Base-by-base conservation (phyloP, 129 eudicot species). In the Ambrosia trifida region DNA sequence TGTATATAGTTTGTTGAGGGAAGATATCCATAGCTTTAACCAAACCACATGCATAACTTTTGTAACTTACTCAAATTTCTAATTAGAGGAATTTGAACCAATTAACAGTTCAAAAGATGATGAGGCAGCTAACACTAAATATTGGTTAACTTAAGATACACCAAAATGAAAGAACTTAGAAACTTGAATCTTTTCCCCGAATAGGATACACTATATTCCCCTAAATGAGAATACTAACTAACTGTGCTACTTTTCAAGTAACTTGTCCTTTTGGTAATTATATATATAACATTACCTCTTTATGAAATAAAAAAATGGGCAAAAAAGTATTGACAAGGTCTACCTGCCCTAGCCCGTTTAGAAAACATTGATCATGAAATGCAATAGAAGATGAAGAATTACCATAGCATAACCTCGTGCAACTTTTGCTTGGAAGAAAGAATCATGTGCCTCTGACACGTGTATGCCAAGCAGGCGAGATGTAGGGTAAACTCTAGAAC, bases 391-490 rank as follows among this genome's bases (percentile, higher is more conserved):
- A 46, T 74, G 56, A 59, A 74, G 66, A 8, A 4, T 64, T 69
- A 94, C 99, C 99, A 94, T 83, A 36, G 87, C 63, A 81, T 59
- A 85, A 32, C 99, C 99, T 64, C 97, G 90, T 11, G 96, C 88
- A 44, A 81, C 99, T 84, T 94, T 94, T 75, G 99, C 99, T 75
- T 87, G 92, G 53, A 94, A 94, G 75, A 89, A 94, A 11, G 99
- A 94, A 82, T 94, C 99, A 52, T 94, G 99, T 36, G 76, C 86
- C 79, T 94, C 99, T 61, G 99, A 84, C 4, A 94, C 85, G 31
- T 94, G 99, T 40, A 94, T 87, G 83, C 97, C 76, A 72, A 94
- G 97, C 64, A 94, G 66, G 79, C 97, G 97, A 40, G 92, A 86
- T 9, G 99, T 94, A 14, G 99, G 99, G 76, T 87, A 94, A 43